Percentiles rank a stretch among this genome's conserved stretches.
These are phyloP conservation scores for Flaveria linearis DNA, from an alignment of 129 eudicot genomes.

Conservation along the genomic window DNA sequence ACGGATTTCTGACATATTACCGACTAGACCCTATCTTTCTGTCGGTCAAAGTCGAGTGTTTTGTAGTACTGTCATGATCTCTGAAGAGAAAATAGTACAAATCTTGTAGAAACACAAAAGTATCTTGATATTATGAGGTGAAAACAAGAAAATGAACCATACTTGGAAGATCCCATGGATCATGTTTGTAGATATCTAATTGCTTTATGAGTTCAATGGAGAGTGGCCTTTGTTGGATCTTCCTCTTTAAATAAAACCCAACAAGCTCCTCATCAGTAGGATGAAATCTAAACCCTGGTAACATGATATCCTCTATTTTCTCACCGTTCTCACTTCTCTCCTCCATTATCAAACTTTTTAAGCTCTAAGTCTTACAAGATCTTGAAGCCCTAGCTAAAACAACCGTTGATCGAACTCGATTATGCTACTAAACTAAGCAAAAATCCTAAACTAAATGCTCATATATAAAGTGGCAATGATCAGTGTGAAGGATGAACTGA, in stretches of 20 bases:
- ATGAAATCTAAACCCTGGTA: constrained; percentile 97
- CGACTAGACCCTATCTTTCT: no score
- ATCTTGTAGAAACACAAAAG: not conserved
- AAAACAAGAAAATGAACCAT: constrained; percentile 23
- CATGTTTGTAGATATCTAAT: constrained; percentile 77
- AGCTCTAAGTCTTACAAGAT: constrained; percentile 12
- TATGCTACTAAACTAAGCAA: not conserved
- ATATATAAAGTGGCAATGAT: constrained; percentile 11
- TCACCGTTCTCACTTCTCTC: constrained; percentile 54
- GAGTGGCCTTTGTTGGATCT: constrained; percentile 85
- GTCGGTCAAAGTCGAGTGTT: no score
- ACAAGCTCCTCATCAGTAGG: constrained; percentile 95
- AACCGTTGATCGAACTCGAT: not conserved
- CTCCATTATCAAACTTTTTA: constrained; percentile 41
- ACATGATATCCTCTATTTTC: constrained; percentile 71
- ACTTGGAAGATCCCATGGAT: constrained; percentile 99
- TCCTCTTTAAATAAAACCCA: constrained; percentile 86
- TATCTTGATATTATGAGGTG: constrained; percentile 3
- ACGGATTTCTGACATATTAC: no score
- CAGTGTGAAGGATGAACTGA: constrained; percentile 6
- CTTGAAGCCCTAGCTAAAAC: not conserved
- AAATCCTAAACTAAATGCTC: constrained; percentile 1
- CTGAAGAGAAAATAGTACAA: not conserved
- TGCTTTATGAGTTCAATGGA: constrained; percentile 93
- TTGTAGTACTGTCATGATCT: not conserved